Evolutionary conservation across 352 stramenopile species (phyloP).

Genomic region (Globisporangium paddicum): DNA sequence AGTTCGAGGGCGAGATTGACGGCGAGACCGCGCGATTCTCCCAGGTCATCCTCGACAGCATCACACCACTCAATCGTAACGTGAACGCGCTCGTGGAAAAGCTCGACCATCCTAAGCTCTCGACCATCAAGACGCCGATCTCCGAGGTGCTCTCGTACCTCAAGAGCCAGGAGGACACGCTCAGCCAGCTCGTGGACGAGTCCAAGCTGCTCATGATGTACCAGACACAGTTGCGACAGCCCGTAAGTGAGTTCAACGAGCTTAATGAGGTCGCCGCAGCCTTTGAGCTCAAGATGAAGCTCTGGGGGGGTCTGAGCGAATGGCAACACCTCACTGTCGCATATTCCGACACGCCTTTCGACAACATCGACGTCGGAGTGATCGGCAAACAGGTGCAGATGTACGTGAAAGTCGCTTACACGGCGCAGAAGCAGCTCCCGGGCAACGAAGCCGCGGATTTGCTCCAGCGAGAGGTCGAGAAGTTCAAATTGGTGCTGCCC

Average conservation of each 20-base stretch:
- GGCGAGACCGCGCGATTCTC: slow-evolving; percentile 90
- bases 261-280: slow-evolving; percentile 83
- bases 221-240: slow-evolving; percentile 84
- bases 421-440: slow-evolving; percentile 84
- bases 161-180: slow-evolving; percentile 56
- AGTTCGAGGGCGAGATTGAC: slow-evolving; percentile 89
- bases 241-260: slow-evolving; percentile 86
- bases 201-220: slow-evolving; percentile 86
- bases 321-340: slow-evolving; percentile 77
- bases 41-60: slow-evolving; percentile 87
- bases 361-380: slow-evolving; percentile 82
- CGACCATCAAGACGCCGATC: slow-evolving; percentile 71
- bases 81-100: slow-evolving; percentile 74
- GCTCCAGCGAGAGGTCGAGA: slow-evolving; percentile 84
- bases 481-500: slow-evolving; percentile 86
- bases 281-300: slow-evolving; percentile 88
- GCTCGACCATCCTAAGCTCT: slow-evolving; percentile 76
- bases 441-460: slow-evolving; percentile 81
- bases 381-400: slow-evolving; percentile 89
- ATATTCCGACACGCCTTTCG: slow-evolving; percentile 81
- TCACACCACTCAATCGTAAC: slow-evolving; percentile 67
- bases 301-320: slow-evolving; percentile 85
- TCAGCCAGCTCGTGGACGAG: slow-evolving; percentile 75
- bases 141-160: slow-evolving; percentile 73
- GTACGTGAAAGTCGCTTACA: slow-evolving; percentile 86